Base-by-base conservation (phyloP, 106 monocot species). In the Acorus gramineus region DNA sequence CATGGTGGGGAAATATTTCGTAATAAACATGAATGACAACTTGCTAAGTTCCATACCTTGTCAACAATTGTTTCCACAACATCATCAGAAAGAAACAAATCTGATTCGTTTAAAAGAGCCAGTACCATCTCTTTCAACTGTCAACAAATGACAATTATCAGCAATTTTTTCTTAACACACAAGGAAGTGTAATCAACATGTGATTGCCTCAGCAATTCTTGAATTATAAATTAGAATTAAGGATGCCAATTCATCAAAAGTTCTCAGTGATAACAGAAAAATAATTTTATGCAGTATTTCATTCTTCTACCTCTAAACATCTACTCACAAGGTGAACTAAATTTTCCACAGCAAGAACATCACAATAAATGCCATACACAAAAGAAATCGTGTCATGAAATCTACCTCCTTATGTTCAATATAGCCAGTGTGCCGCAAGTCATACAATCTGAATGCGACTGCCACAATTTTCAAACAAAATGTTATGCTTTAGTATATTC, bases 121-220 rank as follows among this genome's bases (percentile, higher is more conserved):
- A 85, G 11, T 5, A 96, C 96, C 96, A 96, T 90, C 67, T 96
- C 96, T 66, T 87, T 87, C 71, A 96, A 67, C 90, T 95, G 78
- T 49, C 8, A 3, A 63, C 46, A 13, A 5, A 11, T 28, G 28
- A 28, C 28, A 28, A 28, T 28, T 28, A 28, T 28, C 0, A 28
- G 28, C 28, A 28, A 28, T 28, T 28, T 28, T 28, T 28, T 28
- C 28, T 1, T 1, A 28, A 28, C 28, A 28, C 28, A 28, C 28
- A 28, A 28, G 28, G 28, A 28, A 28, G 28, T 28, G 1, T 28
- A 28, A 28, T 28, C 28, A 28, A 28, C 28, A 28, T 28, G 28
- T 28, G 28, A 28, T 28, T 28, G 28, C 28, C 28, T 28, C 28
- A 28, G 28, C 28, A 28, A 28, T 28, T 28, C 28, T 28, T 28